Evolutionary conservation across 345 rosid species (phyloP).

Genomic region (Pistacia vera): DNA sequence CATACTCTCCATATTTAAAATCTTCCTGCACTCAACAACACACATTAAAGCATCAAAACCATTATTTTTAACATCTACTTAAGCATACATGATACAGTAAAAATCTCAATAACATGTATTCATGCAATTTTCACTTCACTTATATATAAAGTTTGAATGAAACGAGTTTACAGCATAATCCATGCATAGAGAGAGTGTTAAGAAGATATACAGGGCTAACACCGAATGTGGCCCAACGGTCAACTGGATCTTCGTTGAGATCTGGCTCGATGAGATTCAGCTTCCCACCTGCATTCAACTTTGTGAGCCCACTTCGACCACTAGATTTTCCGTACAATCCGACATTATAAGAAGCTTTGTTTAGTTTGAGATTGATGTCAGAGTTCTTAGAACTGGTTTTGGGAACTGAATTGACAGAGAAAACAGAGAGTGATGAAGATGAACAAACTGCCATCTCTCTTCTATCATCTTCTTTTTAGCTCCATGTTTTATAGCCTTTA

Average conservation of each 20-base stretch:
- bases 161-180: no score
- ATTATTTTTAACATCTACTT: not conserved
- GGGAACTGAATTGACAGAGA: slow-evolving; percentile 50
- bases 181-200: not conserved
- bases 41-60: not conserved
- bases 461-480: slow-evolving; percentile 12
- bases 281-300: slow-evolving; percentile 50
- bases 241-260: slow-evolving; percentile 81
- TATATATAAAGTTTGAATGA: no score
- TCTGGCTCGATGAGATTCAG: slow-evolving; percentile 79
- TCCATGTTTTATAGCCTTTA: not conserved
- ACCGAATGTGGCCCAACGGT: slow-evolving; percentile 66
- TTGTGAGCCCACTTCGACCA: slow-evolving; percentile 27
- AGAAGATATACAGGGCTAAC: slow-evolving; percentile 43
- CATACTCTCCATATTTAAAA: slow-evolving; percentile 72
- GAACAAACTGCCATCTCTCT: slow-evolving; percentile 44
- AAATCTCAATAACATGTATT: no score
- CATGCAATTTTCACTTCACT: no score
- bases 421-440: slow-evolving; percentile 34
- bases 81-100: no score
- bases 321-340: slow-evolving; percentile 22
- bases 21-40: slow-evolving; percentile 57
- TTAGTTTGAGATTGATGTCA: slow-evolving; percentile 14
- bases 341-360: slow-evolving; percentile 15
- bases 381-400: slow-evolving; percentile 24